A percentile compares a stretch with the other conserved stretches of the same genome.
phyloP scores from a whole-genome alignment of 2,329 filamentous ascomycete genomes.

The Chrysosporium keratinophilum region DNA sequence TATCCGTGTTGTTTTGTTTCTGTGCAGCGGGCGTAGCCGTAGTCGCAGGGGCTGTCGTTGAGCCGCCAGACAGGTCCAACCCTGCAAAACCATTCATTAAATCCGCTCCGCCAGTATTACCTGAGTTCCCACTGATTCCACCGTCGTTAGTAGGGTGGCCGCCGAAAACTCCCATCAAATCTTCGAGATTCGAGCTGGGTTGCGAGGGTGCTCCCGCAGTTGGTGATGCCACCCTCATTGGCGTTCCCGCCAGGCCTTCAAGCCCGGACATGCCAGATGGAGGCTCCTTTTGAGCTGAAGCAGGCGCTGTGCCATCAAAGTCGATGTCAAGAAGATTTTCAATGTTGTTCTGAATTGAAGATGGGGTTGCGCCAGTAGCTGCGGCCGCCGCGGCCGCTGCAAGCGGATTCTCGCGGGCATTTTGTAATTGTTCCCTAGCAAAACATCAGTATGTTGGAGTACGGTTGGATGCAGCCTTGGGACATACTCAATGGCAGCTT shows the following conservation, averaged over 20 bases:
- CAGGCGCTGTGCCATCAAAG: conserved; percentile 85
- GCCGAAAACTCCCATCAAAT: conserved; percentile 65
- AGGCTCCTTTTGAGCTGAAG: conserved; percentile 63
- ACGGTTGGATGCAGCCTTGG: neutral
- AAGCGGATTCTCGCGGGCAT: conserved; percentile 86
- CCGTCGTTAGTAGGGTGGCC: conserved; percentile 26
- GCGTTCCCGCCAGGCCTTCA: conserved; percentile 47
- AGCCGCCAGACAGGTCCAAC: conserved; percentile 60
- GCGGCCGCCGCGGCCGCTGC: conserved; percentile 67
- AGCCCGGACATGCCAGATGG: conserved; percentile 54
- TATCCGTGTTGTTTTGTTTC: conserved; percentile 47
- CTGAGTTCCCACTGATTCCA: conserved; percentile 1
- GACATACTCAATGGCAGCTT: conserved; percentile 73
- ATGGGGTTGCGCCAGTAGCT: conserved; percentile 44
- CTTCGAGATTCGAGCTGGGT: conserved; percentile 57
- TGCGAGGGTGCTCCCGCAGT: conserved; percentile 27
- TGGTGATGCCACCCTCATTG: conserved; percentile 41
- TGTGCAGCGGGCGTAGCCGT: conserved; percentile 12
- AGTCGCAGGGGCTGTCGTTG: conserved; percentile 20
- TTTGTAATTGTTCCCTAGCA: conserved; percentile 68
- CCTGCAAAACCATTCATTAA: conserved; percentile 76
- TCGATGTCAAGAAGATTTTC: conserved; percentile 95
- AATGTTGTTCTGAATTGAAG: conserved; percentile 59
- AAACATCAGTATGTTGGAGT: conserved; percentile 16
- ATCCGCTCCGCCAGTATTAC: conserved; percentile 35